These are phyloP conservation scores for Epichloe elymi DNA, from an alignment of 2,329 filamentous ascomycete species.

Conservation along the genomic window DNA sequence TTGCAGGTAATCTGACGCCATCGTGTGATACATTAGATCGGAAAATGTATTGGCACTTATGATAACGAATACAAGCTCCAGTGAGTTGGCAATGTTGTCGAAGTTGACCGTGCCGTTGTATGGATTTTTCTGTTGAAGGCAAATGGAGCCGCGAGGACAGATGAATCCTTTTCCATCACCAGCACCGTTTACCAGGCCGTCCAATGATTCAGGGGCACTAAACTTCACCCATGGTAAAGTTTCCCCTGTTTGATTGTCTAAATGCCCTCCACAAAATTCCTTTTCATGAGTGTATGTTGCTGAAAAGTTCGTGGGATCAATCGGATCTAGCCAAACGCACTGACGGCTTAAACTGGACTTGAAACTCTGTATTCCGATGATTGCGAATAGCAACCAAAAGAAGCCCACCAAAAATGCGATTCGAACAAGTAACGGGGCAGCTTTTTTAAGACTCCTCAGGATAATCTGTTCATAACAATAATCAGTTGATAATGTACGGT, in stretches of 20 bases:
- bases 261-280: conserved; percentile 77
- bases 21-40: conserved; percentile 87
- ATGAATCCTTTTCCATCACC: conserved; percentile 66
- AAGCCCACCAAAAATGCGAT: conserved; percentile 91
- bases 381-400: conserved; percentile 96
- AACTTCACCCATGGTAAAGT: conserved; percentile 54
- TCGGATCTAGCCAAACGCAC: conserved; percentile 64
- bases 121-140: conserved; percentile 67
- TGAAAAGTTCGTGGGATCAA: conserved; percentile 38
- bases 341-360: conserved; percentile 67
- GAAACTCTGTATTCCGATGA: conserved; percentile 94
- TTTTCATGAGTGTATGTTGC: conserved; percentile 49
- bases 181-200: conserved; percentile 37
- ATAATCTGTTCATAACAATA: conserved; percentile 51
- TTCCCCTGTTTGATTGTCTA: conserved; percentile 45
- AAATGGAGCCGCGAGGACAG: conserved; percentile 73
- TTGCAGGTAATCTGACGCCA: conserved; percentile 79
- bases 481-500: conserved; percentile 5
- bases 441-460: conserved; percentile 86
- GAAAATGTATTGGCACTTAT: conserved; percentile 98
- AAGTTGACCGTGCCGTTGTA: conserved; percentile 82
- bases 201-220: conserved; percentile 20
- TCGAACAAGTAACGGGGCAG: conserved; percentile 78
- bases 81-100: conserved; percentile 82
- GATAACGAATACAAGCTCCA: conserved; percentile 92